Evolutionary conservation across 345 rosid species (phyloP), one percentile per base, ranked within the genome.

Genomic region (Gossypium longicalyx): DNA sequence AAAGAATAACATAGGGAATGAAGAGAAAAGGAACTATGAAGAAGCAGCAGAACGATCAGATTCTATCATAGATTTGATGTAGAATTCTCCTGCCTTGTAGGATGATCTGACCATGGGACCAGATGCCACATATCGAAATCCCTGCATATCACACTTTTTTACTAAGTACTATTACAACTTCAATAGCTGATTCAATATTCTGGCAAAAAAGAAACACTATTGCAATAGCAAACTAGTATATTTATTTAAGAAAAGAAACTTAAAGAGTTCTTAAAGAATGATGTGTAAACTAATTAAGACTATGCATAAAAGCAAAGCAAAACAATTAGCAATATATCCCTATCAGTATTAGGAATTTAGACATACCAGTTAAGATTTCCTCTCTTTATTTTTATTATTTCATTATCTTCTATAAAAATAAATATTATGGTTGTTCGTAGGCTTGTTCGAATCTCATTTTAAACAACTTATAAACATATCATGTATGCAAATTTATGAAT

Each of bases 61-160:
- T 62, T 95, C 98, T 62, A 95, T 91, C 99, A 95, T 95, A 69
- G 97, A 93, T 78, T 91, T 95, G 82, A 95, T 95, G 83, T 93
- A 95, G 87, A 88, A 91, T 82, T 96, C 99, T 60, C 98, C 97
- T 1, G 98, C 99, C 86, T 96, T 96, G 89, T 93, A 96, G 11
- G 99, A 96, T 65, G 99, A 96, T 82, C 97, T 87, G 72, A 96
- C 99, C 99, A 93, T 93, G 45, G 98, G 98, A 67, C 99, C 98
- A 58, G 97, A 96, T 75, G 98, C 99, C 60, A 96, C 98, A 23
- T 91, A 95, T 34, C 99, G 93, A 73, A 93, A 96, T 78, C 99
- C 98, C 98, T 93, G 88, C 54, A 41, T 75, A 82, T 44, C 77
- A 81, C 29, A 57, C 29, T 20, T 57, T 20, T 57, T 57, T 57